Base-by-base conservation (phyloP, 257 asterid species). In the Salvia splendens region DNA sequence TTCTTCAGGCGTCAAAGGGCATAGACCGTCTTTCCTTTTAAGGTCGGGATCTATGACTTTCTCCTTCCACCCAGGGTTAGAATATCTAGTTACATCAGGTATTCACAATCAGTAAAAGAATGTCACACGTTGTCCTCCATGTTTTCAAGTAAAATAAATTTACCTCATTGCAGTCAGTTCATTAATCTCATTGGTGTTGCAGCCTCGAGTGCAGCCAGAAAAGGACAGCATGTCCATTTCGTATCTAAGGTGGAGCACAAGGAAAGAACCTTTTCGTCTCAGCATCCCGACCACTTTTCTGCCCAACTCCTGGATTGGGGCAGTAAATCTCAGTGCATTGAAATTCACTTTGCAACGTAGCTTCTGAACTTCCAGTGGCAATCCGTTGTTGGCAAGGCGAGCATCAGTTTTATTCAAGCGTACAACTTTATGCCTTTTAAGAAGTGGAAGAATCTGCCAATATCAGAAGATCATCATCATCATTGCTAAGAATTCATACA, bases 171-270 rank as follows among this genome's bases (percentile, higher is more conserved):
- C 59, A 43, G 88, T 80, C 46, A 83, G 71, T 65, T 78, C 83
- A 55, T 78, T 73, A 40, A 78, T 77, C 60, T 83, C 88, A 12
- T 73, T 66, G 4, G 64, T 42, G 36, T 75, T 78, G 85, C 85
- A 80, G 70, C 88, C 88, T 73, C 8, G 75, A 48, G 78, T 80
- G 65, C 88, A 83, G 30, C 88, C 88, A 8, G 88, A 75, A 53
- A 83, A 83, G 6, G 88, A 80, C 81, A 83, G 45, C 88, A 80
- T 83, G 59, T 83, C 88, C 88, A 83, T 83, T 80, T 83, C 88
- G 40, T 83, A 83, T 75, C 88, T 80, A 33, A 83, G 83, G 73
- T 80, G 88, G 67, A 83, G 83, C 58, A 78, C 88, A 32, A 83
- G 58, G 51, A 80, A 83, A 3, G 83, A 80, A 49, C 88, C 88